Base-by-base conservation (phyloP, 2,329 filamentous ascomycete species). In the Colletotrichum melonis region DNA sequence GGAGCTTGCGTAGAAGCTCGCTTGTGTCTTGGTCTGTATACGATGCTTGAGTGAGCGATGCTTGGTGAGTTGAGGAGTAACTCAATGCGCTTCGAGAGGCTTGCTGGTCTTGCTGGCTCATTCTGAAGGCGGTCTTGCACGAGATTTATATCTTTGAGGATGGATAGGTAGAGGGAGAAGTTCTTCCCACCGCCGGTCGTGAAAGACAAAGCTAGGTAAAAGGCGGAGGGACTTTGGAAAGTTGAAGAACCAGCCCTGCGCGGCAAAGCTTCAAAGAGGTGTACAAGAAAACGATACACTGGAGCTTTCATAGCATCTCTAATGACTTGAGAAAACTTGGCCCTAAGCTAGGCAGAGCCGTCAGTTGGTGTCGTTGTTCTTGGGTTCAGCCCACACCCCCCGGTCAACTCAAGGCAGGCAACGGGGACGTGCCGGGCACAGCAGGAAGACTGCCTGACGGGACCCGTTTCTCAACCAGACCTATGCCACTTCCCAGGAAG, bases 1-100 rank as follows among this genome's bases (percentile, higher is more conserved):
- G 73, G 3, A 74, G 71, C 24, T 54, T 74, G 26, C 72, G 68
- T 24, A 74, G 69, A 19, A 74, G 68, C 26, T 72, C 69, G 72
- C 49, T 26, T 42, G 63, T 30, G 26, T 63, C 57, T 28, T 38
- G 57, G 19, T 67, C 57, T 28, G 54, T n/a, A 22, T 67, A 42
- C 26, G 52, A 26, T 22, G 72, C n/a, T 24, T 63, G 63, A 30
- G 63, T 54, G 54, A 19, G 42, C 3, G 49, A 22, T 63, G 68
- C 30, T 58, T 62, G 68, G 28, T 16, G 38, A 59, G 72, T 52
- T 22, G 67, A 57, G 5, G 63, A 63, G 24, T 63, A 46, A 55
- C 38, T 71, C 63, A 46, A 42, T 28, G 63, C 32, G 46, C 63
- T 65, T 56, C 19, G 58, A 30, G 63, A 58, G 55, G 30, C 57